Conservation (phyloP, 179 eudicot genomes). For the Heliamphora pulchella region DNA sequence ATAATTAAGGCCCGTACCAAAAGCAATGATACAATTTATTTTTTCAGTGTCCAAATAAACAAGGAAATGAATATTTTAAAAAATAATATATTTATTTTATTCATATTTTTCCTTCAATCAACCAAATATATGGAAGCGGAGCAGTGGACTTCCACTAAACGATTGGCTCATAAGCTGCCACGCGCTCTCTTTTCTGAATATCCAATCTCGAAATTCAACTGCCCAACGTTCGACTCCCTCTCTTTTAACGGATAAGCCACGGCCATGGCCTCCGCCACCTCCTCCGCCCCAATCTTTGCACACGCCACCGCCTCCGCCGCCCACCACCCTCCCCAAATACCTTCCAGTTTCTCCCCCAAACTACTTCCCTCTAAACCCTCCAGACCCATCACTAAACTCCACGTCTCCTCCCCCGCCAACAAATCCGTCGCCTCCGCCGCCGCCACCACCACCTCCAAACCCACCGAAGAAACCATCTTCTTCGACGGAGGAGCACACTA, state of each 20-base stretch:
- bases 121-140: no score
- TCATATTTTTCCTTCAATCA: no score
- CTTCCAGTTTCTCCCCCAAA: constrained; percentile 20
- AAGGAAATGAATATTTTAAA: no score
- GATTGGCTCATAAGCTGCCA: no score
- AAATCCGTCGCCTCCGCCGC: constrained; percentile 27
- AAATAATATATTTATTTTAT: no score
- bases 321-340: constrained; percentile 16
- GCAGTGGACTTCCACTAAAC: no score
- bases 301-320: constrained; percentile 23
- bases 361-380: constrained; percentile 18
- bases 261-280: constrained; percentile 32
- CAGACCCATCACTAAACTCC: constrained; percentile 47
- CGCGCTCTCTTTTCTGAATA: no score
- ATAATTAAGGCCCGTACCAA: no score
- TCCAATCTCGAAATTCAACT: no score
- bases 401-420: constrained; percentile 57
- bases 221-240: no score
- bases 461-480: constrained; percentile 50
- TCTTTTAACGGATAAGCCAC: constrained; percentile 27
- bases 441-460: constrained; percentile 26
- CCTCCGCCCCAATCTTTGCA: constrained; percentile 33
- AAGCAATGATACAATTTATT: no score
- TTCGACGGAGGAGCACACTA: constrained; percentile 93
- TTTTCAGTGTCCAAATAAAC: no score